A percentile compares a stretch with the other conserved stretches of the same genome.
Evolutionary conservation across 805 yeast species (phyloP).

Genomic region (Komagataella populi): DNA sequence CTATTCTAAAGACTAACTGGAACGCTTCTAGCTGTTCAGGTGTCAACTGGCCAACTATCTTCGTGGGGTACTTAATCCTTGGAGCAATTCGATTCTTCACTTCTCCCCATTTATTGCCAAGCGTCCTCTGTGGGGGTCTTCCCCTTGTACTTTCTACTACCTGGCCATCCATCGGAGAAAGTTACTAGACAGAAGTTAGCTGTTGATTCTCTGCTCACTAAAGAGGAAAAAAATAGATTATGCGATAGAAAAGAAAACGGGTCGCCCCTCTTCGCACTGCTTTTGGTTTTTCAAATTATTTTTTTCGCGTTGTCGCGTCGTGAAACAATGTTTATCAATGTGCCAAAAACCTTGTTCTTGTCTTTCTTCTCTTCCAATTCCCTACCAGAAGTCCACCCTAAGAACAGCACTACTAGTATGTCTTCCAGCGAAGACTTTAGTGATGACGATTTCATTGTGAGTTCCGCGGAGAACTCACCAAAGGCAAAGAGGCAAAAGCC

Average conservation of each 20-base stretch:
- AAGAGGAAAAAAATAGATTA: not conserved
- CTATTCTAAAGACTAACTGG: constrained; percentile 57
- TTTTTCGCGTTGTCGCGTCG: not conserved
- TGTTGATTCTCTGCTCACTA: not conserved
- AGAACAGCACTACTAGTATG: not conserved
- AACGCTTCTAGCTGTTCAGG: constrained; percentile 73
- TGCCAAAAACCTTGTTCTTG: not conserved
- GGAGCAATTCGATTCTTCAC: not conserved
- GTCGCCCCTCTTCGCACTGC: not conserved
- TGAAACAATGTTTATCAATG: not conserved
- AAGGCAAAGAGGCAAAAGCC: not conserved
- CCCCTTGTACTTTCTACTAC: not conserved
- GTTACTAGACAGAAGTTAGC: not conserved
- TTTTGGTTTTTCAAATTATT: not conserved
- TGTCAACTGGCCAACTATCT: constrained; percentile 23
- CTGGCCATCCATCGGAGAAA: not conserved
- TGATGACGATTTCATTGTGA: not conserved
- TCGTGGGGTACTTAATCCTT: constrained; percentile 1
- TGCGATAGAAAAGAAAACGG: not conserved
- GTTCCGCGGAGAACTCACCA: not conserved
- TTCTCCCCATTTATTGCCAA: not conserved
- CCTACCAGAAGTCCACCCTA: not conserved
- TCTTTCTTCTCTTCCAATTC: not conserved
- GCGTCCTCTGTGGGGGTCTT: not conserved
- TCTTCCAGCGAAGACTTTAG: not conserved